Conservation (phyloP, 106 monocot genomes). For the Gastrodia elata region DNA sequence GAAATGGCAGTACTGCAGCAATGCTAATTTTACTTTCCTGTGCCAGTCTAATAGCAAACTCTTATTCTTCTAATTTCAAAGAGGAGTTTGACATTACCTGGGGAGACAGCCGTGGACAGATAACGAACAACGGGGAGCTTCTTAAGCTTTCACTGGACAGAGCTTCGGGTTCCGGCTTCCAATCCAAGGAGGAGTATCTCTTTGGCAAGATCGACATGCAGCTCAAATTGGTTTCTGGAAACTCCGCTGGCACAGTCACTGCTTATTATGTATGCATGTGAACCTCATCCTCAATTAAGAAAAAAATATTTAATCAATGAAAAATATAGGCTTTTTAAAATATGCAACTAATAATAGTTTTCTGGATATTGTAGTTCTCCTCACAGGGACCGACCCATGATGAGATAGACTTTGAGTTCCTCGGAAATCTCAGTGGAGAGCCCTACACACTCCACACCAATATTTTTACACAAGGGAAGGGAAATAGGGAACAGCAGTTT, state of each 20-base stretch:
- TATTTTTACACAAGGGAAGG: slow-evolving; percentile 19
- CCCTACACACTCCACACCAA: slow-evolving; percentile 22
- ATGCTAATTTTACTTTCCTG: neutral
- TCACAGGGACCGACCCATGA: slow-evolving; percentile 19
- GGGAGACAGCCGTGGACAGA: slow-evolving; percentile 16
- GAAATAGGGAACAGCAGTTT: slow-evolving; percentile 19
- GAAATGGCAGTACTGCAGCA: neutral
- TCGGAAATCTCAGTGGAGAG: slow-evolving; percentile 19
- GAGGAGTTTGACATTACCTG: slow-evolving; percentile 18
- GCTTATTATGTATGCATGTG: slow-evolving; percentile 14
- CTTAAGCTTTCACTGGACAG: slow-evolving; percentile 20
- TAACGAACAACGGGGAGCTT: slow-evolving; percentile 12
- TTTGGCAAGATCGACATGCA: slow-evolving; percentile 26
- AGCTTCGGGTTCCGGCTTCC: slow-evolving; percentile 19
- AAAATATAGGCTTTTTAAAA: neutral
- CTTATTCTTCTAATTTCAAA: slow-evolving; percentile 5
- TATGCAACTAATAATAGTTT: neutral
- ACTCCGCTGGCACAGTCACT: slow-evolving; percentile 24
- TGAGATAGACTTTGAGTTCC: slow-evolving; percentile 27
- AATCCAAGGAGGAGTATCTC: slow-evolving; percentile 20
- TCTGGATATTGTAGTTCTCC: slow-evolving; percentile 12
- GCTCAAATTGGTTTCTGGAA: slow-evolving; percentile 19
- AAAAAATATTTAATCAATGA: neutral
- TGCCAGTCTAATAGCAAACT: neutral
- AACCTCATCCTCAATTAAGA: neutral